Evolutionary conservation across 805 yeast species (phyloP).

Genomic region (Yamadazyma tumulicola): DNA sequence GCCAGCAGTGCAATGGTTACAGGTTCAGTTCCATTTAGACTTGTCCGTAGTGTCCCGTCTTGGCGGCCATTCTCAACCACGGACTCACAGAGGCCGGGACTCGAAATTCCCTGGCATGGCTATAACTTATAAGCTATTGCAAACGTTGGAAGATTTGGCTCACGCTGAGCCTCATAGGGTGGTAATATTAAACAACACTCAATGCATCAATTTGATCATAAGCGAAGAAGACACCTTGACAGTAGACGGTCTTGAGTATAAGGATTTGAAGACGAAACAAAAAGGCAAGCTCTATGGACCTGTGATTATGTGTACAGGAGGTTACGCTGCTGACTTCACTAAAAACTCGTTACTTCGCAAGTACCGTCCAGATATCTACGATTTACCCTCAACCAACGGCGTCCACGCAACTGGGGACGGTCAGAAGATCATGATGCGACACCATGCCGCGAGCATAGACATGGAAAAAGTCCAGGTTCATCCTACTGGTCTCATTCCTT

Average conservation of each 20-base stretch:
- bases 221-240: constrained; percentile 25
- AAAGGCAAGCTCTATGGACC: constrained; percentile 46
- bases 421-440: constrained; percentile 48
- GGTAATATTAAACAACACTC: constrained; percentile 36
- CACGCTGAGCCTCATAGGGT: constrained; percentile 44
- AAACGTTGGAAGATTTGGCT: constrained; percentile 45
- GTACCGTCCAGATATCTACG: constrained; percentile 55
- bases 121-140: constrained; percentile 52
- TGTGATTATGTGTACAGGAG: constrained; percentile 62
- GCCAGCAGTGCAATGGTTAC: constrained; percentile 72
- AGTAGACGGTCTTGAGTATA: constrained; percentile 30
- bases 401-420: constrained; percentile 64
- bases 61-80: constrained; percentile 78
- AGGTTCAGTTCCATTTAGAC: constrained; percentile 57
- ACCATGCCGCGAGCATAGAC: constrained; percentile 56
- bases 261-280: constrained; percentile 28
- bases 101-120: constrained; percentile 66
- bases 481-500: constrained; percentile 61
- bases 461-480: constrained; percentile 66
- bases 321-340: constrained; percentile 63
- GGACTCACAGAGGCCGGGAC: constrained; percentile 79
- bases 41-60: constrained; percentile 66
- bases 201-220: constrained; percentile 38
- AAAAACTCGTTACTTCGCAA: constrained; percentile 49
- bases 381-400: constrained; percentile 59